phyloP scores from a whole-genome alignment of 2,329 filamentous ascomycete genomes.

The Fusarium mundagurra region DNA sequence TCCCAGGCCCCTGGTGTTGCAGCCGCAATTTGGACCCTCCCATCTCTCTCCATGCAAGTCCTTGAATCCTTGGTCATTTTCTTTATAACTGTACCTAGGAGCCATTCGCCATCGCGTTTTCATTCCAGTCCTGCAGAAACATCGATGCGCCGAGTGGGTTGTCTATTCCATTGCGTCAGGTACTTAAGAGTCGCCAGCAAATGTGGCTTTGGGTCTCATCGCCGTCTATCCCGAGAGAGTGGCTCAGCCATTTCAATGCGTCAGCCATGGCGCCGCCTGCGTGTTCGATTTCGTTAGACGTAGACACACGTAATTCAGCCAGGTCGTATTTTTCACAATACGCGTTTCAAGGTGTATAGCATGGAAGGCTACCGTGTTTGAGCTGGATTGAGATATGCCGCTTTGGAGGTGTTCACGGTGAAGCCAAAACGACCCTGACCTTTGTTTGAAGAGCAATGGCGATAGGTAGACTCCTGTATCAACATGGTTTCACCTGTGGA shows the following conservation, averaged over 20 bases:
- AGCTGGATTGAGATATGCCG: constrained; percentile 1
- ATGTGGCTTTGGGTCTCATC: not conserved
- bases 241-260: constrained; percentile 40
- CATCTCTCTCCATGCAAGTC: constrained; percentile 15
- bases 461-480: constrained; percentile 7
- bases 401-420: not conserved
- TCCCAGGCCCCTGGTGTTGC: constrained; percentile 24
- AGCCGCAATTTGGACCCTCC: constrained; percentile 27
- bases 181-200: not conserved
- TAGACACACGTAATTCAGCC: not conserved
- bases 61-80: constrained; percentile 13
- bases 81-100: not conserved
- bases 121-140: not conserved
- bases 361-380: not conserved
- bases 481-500: constrained; percentile 27
- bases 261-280: constrained; percentile 40
- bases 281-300: constrained; percentile 18
- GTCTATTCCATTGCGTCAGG: not conserved
- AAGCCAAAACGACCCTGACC: constrained; percentile 4
- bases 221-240: constrained; percentile 14
- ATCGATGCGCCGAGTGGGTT: not conserved
- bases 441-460: not conserved
- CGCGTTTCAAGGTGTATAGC: constrained; percentile 3
- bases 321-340: constrained; percentile 10
- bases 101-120: not conserved